These are phyloP conservation scores for Metarhizium robertsii DNA, from an alignment of 2,329 filamentous ascomycete genomes.

Conservation along the genomic window DNA sequence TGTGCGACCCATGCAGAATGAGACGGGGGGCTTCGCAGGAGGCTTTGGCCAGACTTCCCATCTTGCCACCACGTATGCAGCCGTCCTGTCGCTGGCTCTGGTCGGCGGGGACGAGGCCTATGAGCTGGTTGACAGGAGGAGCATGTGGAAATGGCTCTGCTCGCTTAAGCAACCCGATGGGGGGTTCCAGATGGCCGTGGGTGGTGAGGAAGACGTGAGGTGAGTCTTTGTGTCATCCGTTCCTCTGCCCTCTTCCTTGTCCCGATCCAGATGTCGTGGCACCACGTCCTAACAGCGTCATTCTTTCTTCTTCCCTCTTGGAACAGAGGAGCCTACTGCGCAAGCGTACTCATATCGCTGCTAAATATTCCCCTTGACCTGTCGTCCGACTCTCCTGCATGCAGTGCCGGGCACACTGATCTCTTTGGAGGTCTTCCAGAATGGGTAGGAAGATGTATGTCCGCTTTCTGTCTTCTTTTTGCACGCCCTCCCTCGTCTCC, in stretches of 20 bases:
- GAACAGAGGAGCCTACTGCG: constrained; percentile 79
- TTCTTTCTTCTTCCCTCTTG: constrained; percentile 11
- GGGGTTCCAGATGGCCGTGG: constrained; percentile 78
- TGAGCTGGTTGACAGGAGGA: constrained; percentile 66
- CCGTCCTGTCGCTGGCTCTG: constrained; percentile 66
- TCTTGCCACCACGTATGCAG: constrained; percentile 80
- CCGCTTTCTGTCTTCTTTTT: constrained; percentile 7
- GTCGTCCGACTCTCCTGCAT: constrained; percentile 60
- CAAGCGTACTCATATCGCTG: constrained; percentile 73
- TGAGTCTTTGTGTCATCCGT: constrained; percentile 19
- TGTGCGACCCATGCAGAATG: constrained; percentile 72
- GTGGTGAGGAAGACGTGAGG: constrained; percentile 89
- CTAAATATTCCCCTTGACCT: constrained; percentile 76
- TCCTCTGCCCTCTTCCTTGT: background rate
- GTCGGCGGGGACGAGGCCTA: constrained; percentile 69
- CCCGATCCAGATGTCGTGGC: constrained; percentile 8
- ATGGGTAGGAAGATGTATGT: constrained; percentile 73
- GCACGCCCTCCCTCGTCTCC: background rate
- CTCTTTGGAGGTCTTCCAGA: constrained; percentile 67
- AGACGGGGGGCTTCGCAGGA: constrained; percentile 78
- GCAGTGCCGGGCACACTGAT: constrained; percentile 48
- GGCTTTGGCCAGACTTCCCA: constrained; percentile 89
- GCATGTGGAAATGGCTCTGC: constrained; percentile 88
- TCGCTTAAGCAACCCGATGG: constrained; percentile 78
- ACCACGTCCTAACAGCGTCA: constrained; percentile 5